Percentiles rank a stretch among this genome's conserved stretches.
Evolutionary conservation across 352 stramenopile genomes (phyloP).

Genomic region (Pythium brachiatum): DNA sequence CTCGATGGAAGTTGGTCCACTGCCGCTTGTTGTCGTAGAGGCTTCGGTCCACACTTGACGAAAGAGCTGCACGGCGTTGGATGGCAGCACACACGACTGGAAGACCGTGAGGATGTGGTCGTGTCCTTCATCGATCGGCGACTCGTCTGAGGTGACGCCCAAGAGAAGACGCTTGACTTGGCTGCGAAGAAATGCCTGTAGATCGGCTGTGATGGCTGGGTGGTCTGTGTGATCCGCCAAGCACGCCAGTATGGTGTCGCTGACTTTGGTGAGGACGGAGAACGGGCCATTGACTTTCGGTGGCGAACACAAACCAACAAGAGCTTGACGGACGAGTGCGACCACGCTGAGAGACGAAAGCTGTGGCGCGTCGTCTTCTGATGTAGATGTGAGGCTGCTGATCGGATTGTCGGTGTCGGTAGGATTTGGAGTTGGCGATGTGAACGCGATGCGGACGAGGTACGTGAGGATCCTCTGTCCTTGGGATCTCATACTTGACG

Average conservation of each 20-base stretch:
- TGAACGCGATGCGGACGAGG: conserved; percentile 28
- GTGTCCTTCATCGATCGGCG: not conserved
- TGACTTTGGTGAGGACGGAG: not conserved
- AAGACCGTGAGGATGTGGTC: conserved; percentile 22
- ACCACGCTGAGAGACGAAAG: not conserved
- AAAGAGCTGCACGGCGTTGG: conserved; percentile 13
- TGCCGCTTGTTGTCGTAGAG: not conserved
- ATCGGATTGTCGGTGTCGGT: not conserved
- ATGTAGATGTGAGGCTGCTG: not conserved
- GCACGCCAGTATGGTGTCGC: not conserved
- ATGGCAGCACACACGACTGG: conserved; percentile 16
- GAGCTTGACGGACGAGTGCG: not conserved
- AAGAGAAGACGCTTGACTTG: conserved; percentile 3
- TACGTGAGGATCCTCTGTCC: conserved; percentile 14
- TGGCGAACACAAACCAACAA: not conserved
- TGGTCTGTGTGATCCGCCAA: not conserved
- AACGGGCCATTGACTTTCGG: not conserved
- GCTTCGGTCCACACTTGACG: conserved; percentile 12
- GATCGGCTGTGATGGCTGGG: not conserved
- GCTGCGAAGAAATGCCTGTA: conserved; percentile 6
- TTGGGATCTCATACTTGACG: not conserved
- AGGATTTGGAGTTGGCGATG: not conserved
- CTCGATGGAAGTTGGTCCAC: not conserved
- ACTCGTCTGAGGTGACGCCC: not conserved
- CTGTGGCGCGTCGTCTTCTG: not conserved